These are phyloP conservation scores for Saturnispora dispora DNA, from an alignment of 805 yeast species.

Conservation along the genomic window DNA sequence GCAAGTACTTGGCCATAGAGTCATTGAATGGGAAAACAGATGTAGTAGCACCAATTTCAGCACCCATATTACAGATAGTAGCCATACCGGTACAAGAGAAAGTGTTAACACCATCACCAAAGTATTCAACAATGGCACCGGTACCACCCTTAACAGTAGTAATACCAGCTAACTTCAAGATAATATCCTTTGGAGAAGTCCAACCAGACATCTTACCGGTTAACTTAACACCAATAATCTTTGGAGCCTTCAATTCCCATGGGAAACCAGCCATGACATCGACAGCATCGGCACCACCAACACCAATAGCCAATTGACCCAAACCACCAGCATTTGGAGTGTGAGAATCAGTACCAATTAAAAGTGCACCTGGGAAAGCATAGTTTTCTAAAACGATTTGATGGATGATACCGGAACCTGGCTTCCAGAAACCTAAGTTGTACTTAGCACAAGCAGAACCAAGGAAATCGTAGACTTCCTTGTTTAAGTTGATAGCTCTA, in stretches of 20 bases:
- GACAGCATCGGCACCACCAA: slow-evolving; percentile 99
- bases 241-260: slow-evolving; percentile 98
- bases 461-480: slow-evolving; percentile 92
- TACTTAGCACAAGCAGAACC: slow-evolving; percentile 89
- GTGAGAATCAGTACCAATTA: slow-evolving; percentile 97
- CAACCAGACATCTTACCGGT: slow-evolving; percentile 87
- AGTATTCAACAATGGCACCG: slow-evolving; percentile 91
- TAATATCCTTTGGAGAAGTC: slow-evolving; percentile 96
- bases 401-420: slow-evolving; percentile 98
- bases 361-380: slow-evolving; percentile 92
- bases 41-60: slow-evolving; percentile 98
- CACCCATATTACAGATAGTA: slow-evolving; percentile 99
- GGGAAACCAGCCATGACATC: slow-evolving; percentile 96
- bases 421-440: slow-evolving; percentile 98
- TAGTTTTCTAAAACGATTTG: slow-evolving; percentile 96
- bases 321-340: slow-evolving; percentile 99
- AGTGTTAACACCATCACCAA: slow-evolving; percentile 85
- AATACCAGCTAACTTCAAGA: slow-evolving; percentile 83
- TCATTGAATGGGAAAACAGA: slow-evolving; percentile 87
- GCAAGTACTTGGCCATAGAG: slow-evolving; percentile 46
- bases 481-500: slow-evolving; percentile 74
- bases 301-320: slow-evolving; percentile 98
- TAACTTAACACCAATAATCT: slow-evolving; percentile 85
- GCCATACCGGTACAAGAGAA: slow-evolving; percentile 99
- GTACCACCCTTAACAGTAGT: slow-evolving; percentile 98